Conservation (phyloP, 495 filamentous ascomycete species). For the Podospora bellae-mahoneyi region DNA sequence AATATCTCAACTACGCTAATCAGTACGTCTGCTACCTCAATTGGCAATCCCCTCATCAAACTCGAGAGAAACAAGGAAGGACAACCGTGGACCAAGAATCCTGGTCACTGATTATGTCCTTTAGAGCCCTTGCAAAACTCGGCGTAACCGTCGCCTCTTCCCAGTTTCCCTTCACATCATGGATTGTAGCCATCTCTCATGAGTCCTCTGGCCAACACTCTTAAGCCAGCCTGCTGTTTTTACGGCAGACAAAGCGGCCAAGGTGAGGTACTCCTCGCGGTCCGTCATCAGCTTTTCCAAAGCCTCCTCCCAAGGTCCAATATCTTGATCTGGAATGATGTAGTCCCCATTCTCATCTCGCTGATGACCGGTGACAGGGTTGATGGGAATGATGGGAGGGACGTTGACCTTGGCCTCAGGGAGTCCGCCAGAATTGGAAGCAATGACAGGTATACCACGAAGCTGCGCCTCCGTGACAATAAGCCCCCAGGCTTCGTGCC, state of each 20-base stretch:
- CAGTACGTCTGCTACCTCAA: too few relatives aligned
- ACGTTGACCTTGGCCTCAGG: constrained; percentile 32
- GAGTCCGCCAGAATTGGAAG: constrained; percentile 33
- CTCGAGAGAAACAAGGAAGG: too few relatives aligned
- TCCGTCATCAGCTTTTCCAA: constrained; percentile 24
- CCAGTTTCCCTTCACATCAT: constrained; percentile 17
- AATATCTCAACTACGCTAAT: background rate
- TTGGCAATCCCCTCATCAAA: too few relatives aligned
- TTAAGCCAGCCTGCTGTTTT: constrained; percentile 24
- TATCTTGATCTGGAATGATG: constrained; percentile 29
- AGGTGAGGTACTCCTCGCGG: constrained; percentile 17
- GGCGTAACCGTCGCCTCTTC: too few relatives aligned
- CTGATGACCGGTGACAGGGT: constrained; percentile 25
- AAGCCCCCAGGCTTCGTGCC: constrained; percentile 35
- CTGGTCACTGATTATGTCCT: too few relatives aligned
- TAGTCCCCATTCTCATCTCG: constrained; percentile 27
- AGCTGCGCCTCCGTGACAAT: constrained; percentile 36
- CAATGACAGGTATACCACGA: constrained; percentile 34
- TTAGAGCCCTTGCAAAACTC: too few relatives aligned
- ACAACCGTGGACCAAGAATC: too few relatives aligned
- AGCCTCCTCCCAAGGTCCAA: constrained; percentile 22
- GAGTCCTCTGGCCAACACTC: constrained; percentile 20
- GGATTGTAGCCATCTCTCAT: constrained; percentile 31
- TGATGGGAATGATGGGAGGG: constrained; percentile 30
- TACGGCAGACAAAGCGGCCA: constrained; percentile 20